Evolutionary conservation across 768 basidiomycete genomes (phyloP).

Genomic region (Leccinum pellstonianum): DNA sequence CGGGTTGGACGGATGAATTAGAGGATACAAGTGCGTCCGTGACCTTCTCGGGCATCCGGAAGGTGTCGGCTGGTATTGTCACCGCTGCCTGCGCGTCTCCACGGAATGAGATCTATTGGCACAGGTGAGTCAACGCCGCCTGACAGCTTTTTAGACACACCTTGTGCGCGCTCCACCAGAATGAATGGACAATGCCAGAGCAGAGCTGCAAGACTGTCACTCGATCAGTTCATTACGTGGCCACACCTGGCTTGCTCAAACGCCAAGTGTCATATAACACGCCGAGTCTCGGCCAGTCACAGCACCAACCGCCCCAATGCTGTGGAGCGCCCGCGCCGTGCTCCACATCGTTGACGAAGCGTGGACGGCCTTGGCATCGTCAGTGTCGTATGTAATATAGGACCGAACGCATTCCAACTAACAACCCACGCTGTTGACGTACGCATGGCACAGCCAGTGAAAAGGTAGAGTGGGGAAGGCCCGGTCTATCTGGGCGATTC

Average conservation of each 20-base stretch:
- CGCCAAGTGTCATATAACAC: neutral
- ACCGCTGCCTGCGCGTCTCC: constrained; percentile 1
- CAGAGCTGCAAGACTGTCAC: neutral
- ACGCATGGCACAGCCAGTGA: constrained; percentile 1
- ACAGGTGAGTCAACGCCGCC: neutral
- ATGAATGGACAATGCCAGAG: neutral
- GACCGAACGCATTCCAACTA: neutral
- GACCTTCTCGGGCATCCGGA: constrained; percentile 2
- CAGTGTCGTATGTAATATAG: neutral
- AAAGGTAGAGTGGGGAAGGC: constrained; percentile 3
- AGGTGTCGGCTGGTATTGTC: neutral
- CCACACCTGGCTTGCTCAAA: constrained; percentile 3
- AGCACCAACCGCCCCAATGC: neutral
- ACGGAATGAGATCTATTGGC: constrained; percentile 5
- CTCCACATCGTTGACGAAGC: neutral
- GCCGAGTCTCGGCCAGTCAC: neutral
- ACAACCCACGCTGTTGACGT: constrained; percentile 8
- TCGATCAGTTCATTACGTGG: neutral
- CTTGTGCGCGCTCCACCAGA: neutral
- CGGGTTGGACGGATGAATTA: neutral
- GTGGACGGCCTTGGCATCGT: neutral
- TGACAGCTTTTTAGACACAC: neutral
- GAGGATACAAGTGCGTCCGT: constrained; percentile 2
- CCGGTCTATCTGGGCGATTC: constrained; percentile 9
- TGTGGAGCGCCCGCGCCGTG: neutral